Evolutionary conservation across 257 asterid genomes (phyloP).

Genomic region (Solanum habrochaites): DNA sequence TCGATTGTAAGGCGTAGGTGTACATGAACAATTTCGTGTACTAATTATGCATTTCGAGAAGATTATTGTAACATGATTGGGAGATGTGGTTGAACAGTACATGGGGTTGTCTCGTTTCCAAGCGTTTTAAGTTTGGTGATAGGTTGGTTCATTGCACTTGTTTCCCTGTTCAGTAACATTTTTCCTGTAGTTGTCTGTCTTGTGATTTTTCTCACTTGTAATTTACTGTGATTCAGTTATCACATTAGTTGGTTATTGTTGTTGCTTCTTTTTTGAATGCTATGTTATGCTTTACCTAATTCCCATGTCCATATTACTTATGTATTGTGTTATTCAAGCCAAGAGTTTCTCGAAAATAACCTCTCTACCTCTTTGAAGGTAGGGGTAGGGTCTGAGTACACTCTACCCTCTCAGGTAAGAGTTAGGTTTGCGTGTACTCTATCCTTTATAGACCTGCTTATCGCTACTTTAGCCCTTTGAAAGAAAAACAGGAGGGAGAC

Average conservation of each 20-base stretch:
- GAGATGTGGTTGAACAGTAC: neutral
- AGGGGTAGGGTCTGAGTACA: too few species aligned
- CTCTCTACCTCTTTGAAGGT: neutral
- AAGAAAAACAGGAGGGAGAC: neutral
- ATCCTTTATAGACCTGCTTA: neutral
- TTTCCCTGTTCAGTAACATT: neutral
- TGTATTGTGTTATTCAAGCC: neutral
- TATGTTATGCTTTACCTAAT: neutral
- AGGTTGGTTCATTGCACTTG: neutral
- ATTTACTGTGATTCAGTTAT: neutral
- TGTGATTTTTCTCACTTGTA: neutral
- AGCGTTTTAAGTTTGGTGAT: neutral
- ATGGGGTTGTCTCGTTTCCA: neutral
- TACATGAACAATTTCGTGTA: neutral
- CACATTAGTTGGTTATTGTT: too few species aligned
- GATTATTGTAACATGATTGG: neutral
- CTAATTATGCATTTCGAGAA: neutral
- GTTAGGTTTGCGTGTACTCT: too few species aligned
- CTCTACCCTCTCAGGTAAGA: too few species aligned
- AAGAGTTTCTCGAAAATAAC: accelerated
- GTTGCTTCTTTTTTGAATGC: neutral
- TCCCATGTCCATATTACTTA: neutral
- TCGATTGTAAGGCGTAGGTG: neutral
- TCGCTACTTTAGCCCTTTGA: neutral
- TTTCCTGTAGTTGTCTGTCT: neutral